Base-by-base conservation (phyloP, 352 stramenopile species). In the Phytopythium litorale region DNA sequence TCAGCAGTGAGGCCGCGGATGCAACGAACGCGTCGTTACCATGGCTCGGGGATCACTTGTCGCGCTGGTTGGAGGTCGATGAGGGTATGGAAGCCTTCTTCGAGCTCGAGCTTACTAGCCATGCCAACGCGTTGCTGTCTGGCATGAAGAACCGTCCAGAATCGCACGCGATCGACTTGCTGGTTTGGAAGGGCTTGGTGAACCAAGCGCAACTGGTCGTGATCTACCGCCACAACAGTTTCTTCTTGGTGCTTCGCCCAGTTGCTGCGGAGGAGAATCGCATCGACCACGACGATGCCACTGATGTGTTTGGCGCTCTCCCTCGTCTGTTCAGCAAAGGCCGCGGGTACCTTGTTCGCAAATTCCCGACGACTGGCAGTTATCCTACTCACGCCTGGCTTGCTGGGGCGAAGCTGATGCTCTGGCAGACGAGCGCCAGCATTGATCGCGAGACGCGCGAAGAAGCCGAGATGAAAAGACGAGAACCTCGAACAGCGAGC, bases 121-220 rank as follows among this genome's bases (percentile, higher is more conserved):
- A 8, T 25, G 18, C 7, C n/a, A 28, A 58, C 35, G n/a, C 19
- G 5, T 18, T 58, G 9, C n/a, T 58, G 6, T 35, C n/a, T 4
- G 38, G 53, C 6, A 58, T 62, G 6, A 59, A 68, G 23, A 38
- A 56, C 35, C 37, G 65, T 11, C 61, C 68, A 16, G 60, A 48
- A 0, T 58, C 70, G 4, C 64, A 77, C 6, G 37, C 64, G 0
- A 30, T 85, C 4, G 74, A 78, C 5, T 61, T 90, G 37, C 4
- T 90, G 45, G 60, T 88, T 0, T 88, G 81, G 81, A 84, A 84
- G 56, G 78, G 81, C 11, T 68, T 88, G 19, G 73, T 90, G 4
- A 65, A 90, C 40, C 61, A 73, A n/a, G 68, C 68, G 2, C 21
- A 87, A n/a, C 53, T 90, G 28, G 68, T 86, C 3, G 60, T 88